phyloP scores from a whole-genome alignment of 1,139 yeast species.

The Komagataea norvegica region DNA sequence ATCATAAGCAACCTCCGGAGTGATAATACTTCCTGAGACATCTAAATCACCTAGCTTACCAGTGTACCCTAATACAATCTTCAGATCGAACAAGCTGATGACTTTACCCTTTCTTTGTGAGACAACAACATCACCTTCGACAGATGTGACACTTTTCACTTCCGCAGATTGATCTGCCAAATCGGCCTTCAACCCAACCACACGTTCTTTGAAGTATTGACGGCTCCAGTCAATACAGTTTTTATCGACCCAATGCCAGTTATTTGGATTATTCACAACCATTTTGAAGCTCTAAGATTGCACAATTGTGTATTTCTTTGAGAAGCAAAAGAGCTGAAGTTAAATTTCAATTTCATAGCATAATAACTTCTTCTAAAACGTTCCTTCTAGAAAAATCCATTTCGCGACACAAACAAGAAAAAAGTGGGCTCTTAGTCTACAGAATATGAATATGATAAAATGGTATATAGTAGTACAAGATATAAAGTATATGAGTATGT shows the following conservation, averaged over 20 bases:
- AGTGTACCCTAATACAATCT: conserved; percentile 54
- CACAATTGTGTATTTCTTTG: not conserved
- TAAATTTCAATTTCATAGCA: no score
- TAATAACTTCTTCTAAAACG: no score
- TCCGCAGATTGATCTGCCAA: conserved; percentile 32
- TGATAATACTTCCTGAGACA: conserved; percentile 63
- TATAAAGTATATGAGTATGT: no score
- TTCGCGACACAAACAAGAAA: no score
- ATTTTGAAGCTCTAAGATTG: conserved; percentile 28
- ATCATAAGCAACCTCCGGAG: conserved; percentile 97
- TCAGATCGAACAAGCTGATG: conserved; percentile 82
- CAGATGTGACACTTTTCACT: conserved; percentile 54
- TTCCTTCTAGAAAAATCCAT: conserved; percentile 6
- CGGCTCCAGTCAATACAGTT: conserved; percentile 92
- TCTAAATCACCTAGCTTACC: conserved; percentile 41
- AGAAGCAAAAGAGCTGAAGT: no score
- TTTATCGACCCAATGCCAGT: conserved; percentile 99
- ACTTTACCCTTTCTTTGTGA: conserved; percentile 96
- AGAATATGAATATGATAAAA: no score
- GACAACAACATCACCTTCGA: conserved; percentile 95
- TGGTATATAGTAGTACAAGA: no score
- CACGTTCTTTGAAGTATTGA: conserved; percentile 59
- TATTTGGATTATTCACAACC: conserved; percentile 74
- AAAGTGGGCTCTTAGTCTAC: no score
- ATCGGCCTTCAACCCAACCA: conserved; percentile 46